Base-by-base conservation (phyloP, 768 basidiomycete genomes). In the Rhizopogon rudus region DNA sequence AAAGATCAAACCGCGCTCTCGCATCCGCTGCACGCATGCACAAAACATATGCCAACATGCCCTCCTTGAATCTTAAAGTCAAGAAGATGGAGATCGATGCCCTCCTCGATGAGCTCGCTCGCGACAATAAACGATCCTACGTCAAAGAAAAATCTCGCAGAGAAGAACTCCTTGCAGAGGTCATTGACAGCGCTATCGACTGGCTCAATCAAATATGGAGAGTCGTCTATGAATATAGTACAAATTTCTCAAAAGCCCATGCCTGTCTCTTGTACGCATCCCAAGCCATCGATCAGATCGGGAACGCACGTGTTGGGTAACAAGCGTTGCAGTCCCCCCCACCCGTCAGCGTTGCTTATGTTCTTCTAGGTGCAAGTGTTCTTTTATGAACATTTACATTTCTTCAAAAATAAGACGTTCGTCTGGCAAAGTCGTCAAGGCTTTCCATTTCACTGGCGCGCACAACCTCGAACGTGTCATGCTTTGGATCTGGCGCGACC, bases 401-500 rank as follows among this genome's bases (percentile, higher is more conserved):
- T 70, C 77, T 14, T 61, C 83, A 52, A 61, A 63, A 9, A 75
- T 87, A 54, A 78, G 60, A n/a, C 54, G 67, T 46, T 75, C 73
- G 49, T 72, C 68, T 10, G 77, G 78, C 13, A 76, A 73, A 37
- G 41, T 71, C 22, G 63, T 84, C 60, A 83, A 79, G 59, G 69
- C 73, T 0, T 84, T 85, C 53, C 63, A 66, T 20, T 63, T 85
- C 20, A 65, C 66, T 3, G 84, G 83, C 3, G 77, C 77, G 1
- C 73, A 76, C 31, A 72, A 73, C 22, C 69, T 84, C 17, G 72
- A 77, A 28, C 69, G 67, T 13, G 71, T 78, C 40, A 56, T 81
- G 6, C 66, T 85, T 16, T 87, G 84, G 83, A 79, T 87, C 51
- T 87, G 86, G 86, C 76, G 86, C 6, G 87, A 88, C 57, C 72